These are phyloP conservation scores for Furcasterigmium sp. DNA, from an alignment of 2,329 filamentous ascomycete genomes.

Conservation along the genomic window DNA sequence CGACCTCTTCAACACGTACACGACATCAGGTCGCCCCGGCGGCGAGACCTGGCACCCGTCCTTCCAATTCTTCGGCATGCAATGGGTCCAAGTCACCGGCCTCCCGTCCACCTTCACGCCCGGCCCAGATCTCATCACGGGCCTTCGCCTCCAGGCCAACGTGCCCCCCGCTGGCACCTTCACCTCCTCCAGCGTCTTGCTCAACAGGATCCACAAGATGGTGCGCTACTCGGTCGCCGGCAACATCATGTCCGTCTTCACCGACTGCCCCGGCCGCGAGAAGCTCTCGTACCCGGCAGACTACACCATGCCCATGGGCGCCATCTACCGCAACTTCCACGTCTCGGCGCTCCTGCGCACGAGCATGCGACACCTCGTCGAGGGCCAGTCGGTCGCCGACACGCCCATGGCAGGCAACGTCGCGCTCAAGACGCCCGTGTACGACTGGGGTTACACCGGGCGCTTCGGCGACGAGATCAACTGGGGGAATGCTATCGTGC, in stretches of 20 bases:
- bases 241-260: constrained; percentile 8
- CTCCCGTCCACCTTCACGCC: constrained; percentile 3
- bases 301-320: constrained; percentile 8
- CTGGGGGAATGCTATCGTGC: constrained; percentile 8
- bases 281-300: constrained; percentile 7
- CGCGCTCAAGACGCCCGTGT: constrained; percentile 7
- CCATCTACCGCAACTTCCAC: constrained; percentile 5
- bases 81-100: constrained; percentile 8
- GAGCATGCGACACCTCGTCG: constrained; percentile 2
- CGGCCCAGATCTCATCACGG: constrained; percentile 1
- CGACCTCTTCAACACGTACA: constrained; percentile 5
- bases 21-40: constrained; percentile 3
- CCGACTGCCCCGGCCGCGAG: constrained; percentile 7
- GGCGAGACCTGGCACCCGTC: constrained; percentile 5
- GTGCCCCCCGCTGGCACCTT: constrained; percentile 5
- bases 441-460: constrained; percentile 7
- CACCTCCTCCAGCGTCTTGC: constrained; percentile 2
- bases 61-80: constrained; percentile 9
- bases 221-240: constrained; percentile 7
- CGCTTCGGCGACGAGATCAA: constrained; percentile 8
- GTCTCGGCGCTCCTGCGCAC: constrained; percentile 3
- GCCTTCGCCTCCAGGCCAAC: constrained; percentile 1
- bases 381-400: constrained; percentile 4
- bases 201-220: constrained; percentile 6
- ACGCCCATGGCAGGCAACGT: constrained; percentile 6